Conservation (phyloP, 148 eudicot genomes). For the Pouteria glomerata region DNA sequence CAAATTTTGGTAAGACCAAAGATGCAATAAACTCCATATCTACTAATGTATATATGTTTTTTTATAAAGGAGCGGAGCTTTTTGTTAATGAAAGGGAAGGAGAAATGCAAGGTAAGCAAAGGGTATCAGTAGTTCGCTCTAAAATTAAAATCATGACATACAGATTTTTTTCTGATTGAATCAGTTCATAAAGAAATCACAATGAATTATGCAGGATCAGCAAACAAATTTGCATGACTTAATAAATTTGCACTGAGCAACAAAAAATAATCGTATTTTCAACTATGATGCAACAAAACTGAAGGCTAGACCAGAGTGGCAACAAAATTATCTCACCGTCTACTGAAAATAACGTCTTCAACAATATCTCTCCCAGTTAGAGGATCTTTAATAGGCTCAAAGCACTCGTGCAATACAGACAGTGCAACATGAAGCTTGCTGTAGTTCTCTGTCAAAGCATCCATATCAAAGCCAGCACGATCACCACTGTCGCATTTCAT, state of each 20-base stretch:
- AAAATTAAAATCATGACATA: constrained; percentile 3
- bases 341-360: constrained; percentile 76
- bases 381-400: constrained; percentile 81
- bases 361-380: constrained; percentile 63
- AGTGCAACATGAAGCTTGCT: constrained; percentile 72
- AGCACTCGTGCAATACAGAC: constrained; percentile 90
- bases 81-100: background rate
- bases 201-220: too few species aligned
- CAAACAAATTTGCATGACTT: background rate
- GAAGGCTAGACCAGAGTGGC: background rate
- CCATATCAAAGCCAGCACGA: constrained; percentile 34
- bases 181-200: background rate
- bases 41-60: too few species aligned
- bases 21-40: background rate
- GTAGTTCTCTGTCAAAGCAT: constrained; percentile 38
- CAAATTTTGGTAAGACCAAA: background rate
- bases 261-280: background rate
- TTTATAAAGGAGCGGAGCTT: background rate
- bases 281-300: background rate
- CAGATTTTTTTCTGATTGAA: background rate
- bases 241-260: background rate
- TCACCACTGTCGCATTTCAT: constrained; percentile 20
- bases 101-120: background rate
- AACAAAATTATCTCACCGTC: constrained; percentile 37
- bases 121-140: background rate